phyloP scores from a whole-genome alignment of 2,329 filamentous ascomycete species.

The Pseudogymnoascus sp. region DNA sequence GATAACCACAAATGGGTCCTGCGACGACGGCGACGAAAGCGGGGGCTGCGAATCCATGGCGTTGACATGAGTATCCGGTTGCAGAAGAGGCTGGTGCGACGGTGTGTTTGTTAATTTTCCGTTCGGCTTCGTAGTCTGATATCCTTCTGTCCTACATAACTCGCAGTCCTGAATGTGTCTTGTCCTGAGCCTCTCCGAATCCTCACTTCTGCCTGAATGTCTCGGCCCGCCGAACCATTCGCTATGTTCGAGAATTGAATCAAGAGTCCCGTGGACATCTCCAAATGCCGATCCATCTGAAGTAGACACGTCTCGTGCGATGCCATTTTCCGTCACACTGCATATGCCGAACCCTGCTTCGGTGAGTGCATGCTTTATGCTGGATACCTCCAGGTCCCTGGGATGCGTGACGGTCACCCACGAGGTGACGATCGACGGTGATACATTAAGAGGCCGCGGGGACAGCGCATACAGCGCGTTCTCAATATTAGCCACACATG shows the following conservation, averaged over 20 bases:
- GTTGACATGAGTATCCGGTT: background rate
- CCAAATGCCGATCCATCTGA: conserved; percentile 1
- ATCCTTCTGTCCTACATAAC: conserved; percentile 1
- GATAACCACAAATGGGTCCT: conserved; percentile 26
- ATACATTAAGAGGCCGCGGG: conserved; percentile 48
- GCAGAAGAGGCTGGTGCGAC: background rate
- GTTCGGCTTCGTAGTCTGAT: background rate
- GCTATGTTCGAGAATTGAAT: background rate
- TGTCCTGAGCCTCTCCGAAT: background rate
- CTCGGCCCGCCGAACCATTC: conserved; percentile 7
- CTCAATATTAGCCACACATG: conserved; percentile 60
- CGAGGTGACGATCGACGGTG: conserved; percentile 63
- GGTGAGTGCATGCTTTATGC: conserved; percentile 41
- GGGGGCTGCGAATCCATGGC: background rate
- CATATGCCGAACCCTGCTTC: conserved; percentile 51
- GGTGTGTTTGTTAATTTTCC: background rate
- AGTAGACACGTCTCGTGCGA: conserved; percentile 2
- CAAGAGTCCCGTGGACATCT: conserved; percentile 6
- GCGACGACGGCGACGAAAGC: background rate
- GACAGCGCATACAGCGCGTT: conserved; percentile 41
- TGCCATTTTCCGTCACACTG: conserved; percentile 16
- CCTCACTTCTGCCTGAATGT: conserved; percentile 6
- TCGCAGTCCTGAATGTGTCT: conserved; percentile 1
- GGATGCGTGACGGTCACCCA: conserved; percentile 54
- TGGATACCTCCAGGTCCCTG: conserved; percentile 33